These are phyloP conservation scores for Carex myosuroides DNA, from an alignment of 176 grass and related monocot species.

Conservation along the genomic window DNA sequence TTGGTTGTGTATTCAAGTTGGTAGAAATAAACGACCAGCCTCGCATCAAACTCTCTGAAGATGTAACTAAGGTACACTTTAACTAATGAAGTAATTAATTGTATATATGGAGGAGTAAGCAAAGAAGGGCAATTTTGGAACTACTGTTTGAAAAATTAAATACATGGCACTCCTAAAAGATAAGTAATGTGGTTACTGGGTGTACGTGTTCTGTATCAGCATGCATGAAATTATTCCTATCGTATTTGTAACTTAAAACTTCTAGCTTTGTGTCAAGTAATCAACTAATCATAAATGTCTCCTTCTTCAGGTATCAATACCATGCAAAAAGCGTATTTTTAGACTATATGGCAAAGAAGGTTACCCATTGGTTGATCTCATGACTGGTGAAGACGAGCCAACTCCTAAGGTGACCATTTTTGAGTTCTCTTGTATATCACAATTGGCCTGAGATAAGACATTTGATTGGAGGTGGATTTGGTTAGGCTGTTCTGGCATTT, in stretches of 20 bases:
- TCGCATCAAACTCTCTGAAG: slow-evolving; percentile 97
- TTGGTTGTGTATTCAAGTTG: slow-evolving; percentile 99
- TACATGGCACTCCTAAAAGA: background rate
- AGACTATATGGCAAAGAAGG: slow-evolving; percentile 95
- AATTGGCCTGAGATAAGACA: background rate
- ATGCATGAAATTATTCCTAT: background rate
- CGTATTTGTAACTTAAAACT: background rate
- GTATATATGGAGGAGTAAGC: background rate
- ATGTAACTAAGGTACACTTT: slow-evolving; percentile 72
- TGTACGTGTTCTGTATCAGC: background rate
- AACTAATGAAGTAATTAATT: background rate
- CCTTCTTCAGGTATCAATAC: slow-evolving; percentile 77
- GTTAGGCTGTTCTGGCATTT: background rate
- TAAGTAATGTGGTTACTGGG: background rate
- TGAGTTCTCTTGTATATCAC: slow-evolving; percentile 10
- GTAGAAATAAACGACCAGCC: slow-evolving; percentile 94
- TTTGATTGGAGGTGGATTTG: background rate
- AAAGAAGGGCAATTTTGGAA: slow-evolving; percentile 2
- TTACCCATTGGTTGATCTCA: slow-evolving; percentile 88
- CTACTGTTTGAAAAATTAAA: background rate
- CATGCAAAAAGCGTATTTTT: slow-evolving; percentile 88
- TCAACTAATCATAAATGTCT: background rate
- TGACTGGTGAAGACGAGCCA: slow-evolving; percentile 79
- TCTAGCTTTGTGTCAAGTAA: background rate
- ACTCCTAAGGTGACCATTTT: slow-evolving; percentile 52